Conservation (phyloP, 768 basidiomycete species). For the Suillus plorans region DNA sequence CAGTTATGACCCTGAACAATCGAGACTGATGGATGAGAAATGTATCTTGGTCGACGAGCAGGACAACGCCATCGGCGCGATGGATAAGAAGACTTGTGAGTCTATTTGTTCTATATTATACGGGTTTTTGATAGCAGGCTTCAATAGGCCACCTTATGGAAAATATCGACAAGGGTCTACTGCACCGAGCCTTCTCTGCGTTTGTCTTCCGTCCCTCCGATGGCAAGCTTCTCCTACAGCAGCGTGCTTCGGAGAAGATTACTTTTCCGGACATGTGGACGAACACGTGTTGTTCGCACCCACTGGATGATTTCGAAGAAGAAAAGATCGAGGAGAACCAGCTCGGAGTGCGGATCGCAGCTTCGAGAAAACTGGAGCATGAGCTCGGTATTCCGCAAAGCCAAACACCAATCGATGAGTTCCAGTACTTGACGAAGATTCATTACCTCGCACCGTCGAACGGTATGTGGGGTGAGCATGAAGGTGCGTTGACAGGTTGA, state of each 20-base stretch:
- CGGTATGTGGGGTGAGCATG: constrained; percentile 97
- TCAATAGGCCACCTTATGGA: constrained; percentile 91
- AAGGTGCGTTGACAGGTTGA: constrained; percentile 55
- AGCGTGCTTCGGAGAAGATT: constrained; percentile 97
- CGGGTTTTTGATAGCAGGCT: not conserved
- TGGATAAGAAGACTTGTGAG: constrained; percentile 96
- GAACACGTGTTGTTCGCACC: constrained; percentile 98
- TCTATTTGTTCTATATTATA: constrained; percentile 14
- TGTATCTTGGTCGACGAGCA: constrained; percentile 92
- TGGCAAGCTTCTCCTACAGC: constrained; percentile 91
- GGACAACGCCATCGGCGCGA: constrained; percentile 80
- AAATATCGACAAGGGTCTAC: constrained; percentile 89
- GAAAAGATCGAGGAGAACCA: constrained; percentile 78
- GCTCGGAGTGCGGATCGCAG: constrained; percentile 85
- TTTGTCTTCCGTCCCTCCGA: constrained; percentile 95
- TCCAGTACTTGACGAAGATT: constrained; percentile 94
- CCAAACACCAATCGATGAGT: constrained; percentile 79
- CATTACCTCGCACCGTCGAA: constrained; percentile 95
- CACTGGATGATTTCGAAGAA: constrained; percentile 86
- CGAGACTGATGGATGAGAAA: constrained; percentile 92
- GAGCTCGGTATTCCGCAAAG: constrained; percentile 87
- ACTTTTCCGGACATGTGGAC: constrained; percentile 99
- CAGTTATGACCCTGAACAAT: constrained; percentile 89
- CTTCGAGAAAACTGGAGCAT: constrained; percentile 92
- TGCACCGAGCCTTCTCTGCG: constrained; percentile 97